These are phyloP conservation scores for Solanum corneliomulleri DNA, from an alignment of 257 asterid genomes.

Conservation along the genomic window DNA sequence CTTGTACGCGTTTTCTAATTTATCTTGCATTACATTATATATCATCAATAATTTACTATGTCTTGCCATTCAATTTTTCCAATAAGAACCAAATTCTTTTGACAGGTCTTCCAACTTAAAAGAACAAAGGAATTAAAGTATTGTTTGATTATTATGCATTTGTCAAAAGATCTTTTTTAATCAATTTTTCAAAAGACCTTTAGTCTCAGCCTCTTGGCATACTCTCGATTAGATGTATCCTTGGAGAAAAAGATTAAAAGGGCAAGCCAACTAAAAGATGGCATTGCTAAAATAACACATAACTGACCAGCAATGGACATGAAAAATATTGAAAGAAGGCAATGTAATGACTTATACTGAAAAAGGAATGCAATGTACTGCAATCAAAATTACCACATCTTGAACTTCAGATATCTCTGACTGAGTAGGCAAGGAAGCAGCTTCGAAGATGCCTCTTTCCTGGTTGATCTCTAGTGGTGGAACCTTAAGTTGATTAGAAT, in stretches of 20 bases:
- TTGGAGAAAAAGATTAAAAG: background rate
- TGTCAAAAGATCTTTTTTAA: background rate
- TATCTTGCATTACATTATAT: background rate
- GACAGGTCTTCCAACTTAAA: background rate
- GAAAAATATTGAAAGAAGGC: background rate
- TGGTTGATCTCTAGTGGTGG: constrained; percentile 36
- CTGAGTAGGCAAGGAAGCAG: constrained; percentile 38
- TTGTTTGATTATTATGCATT: background rate
- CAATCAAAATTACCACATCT: constrained; percentile 50
- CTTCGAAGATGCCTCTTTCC: constrained; percentile 44
- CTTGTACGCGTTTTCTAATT: background rate
- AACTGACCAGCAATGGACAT: background rate
- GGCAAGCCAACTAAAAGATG: background rate
- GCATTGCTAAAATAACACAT: background rate
- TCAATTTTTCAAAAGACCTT: background rate
- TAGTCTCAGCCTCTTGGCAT: too few species aligned
- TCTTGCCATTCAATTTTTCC: background rate
- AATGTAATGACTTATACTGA: background rate
- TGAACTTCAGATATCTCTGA: constrained; percentile 93
- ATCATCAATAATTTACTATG: background rate
- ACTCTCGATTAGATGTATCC: background rate
- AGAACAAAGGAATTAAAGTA: background rate
- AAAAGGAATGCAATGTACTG: background rate
- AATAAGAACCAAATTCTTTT: background rate
- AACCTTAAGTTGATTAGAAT: constrained; percentile 30